These are phyloP conservation scores for Vinca minor DNA, from an alignment of 257 asterid genomes.

Conservation along the genomic window DNA sequence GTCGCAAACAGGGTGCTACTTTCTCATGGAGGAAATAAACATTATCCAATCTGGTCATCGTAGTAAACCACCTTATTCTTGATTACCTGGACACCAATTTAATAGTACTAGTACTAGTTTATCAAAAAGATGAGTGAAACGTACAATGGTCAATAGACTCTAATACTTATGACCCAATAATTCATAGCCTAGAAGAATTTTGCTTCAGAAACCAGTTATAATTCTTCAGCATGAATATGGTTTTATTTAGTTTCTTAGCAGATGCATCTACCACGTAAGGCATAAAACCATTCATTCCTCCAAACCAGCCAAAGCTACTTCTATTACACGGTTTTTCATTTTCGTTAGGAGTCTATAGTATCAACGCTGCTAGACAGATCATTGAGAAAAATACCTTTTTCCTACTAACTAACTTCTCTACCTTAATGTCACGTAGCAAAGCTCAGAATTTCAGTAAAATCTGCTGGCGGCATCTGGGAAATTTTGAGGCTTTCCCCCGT, in stretches of 20 bases:
- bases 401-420: constrained; percentile 40
- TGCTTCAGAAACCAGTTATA: neutral
- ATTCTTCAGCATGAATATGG: neutral
- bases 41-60: neutral
- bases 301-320: no score
- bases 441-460: constrained; percentile 58
- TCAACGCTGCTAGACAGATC: neutral
- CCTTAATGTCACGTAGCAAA: constrained; percentile 50
- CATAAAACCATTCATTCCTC: no score
- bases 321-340: neutral
- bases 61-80: neutral
- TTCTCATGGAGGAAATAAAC: neutral
- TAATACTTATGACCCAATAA: neutral
- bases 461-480: constrained; percentile 68
- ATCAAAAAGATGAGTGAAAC: neutral
- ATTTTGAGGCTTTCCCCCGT: constrained; percentile 54
- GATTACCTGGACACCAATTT: neutral
- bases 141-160: neutral
- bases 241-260: neutral
- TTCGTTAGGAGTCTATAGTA: neutral
- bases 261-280: neutral
- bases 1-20: neutral
- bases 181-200: neutral
- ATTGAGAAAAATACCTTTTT: neutral
- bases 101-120: neutral